A percentile compares a stretch with the other conserved stretches of the same genome.
Evolutionary conservation across 2,329 filamentous ascomycete genomes (phyloP).

Genomic region (Penicillium oxalicum): DNA sequence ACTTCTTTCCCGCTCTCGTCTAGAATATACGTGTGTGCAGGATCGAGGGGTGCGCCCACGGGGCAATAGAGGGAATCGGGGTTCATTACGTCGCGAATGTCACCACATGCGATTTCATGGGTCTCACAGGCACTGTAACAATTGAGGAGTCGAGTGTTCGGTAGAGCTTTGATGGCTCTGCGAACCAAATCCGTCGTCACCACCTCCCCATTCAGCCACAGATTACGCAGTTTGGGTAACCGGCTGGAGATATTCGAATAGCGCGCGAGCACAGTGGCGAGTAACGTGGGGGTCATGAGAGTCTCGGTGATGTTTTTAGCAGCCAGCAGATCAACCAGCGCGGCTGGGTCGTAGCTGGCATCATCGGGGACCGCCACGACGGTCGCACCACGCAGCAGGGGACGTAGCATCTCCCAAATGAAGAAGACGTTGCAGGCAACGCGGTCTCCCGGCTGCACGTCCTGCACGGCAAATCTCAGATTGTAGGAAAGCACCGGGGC

Average conservation of each 20-base stretch:
- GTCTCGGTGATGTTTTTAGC: conserved; percentile 67
- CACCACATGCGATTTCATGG: conserved; percentile 71
- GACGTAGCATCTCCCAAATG: conserved; percentile 76
- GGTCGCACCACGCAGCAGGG: conserved; percentile 68
- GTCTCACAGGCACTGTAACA: conserved; percentile 80
- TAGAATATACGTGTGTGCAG: conserved; percentile 64
- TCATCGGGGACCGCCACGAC: conserved; percentile 70
- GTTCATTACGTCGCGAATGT: conserved; percentile 62
- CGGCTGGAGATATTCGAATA: conserved; percentile 59
- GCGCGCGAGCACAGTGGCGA: conserved; percentile 66
- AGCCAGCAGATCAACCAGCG: conserved; percentile 64
- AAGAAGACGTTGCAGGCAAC: conserved; percentile 89
- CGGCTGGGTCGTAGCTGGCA: conserved; percentile 68
- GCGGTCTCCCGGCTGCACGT: conserved; percentile 64
- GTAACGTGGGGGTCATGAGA: conserved; percentile 73
- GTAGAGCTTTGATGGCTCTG: conserved; percentile 61
- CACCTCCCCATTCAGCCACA: conserved; percentile 80
- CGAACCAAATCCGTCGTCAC: conserved; percentile 71
- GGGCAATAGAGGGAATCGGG: conserved; percentile 64
- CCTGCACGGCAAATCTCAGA: conserved; percentile 63
- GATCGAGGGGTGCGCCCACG: conserved; percentile 64
- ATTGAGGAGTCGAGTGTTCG: conserved; percentile 65
- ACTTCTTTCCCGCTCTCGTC: conserved; percentile 63
- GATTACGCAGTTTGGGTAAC: conserved; percentile 60
- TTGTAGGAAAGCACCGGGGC: conserved; percentile 70